phyloP scores from a whole-genome alignment of 192 early-diverging fungal species.

The Coemansia sp. region DNA sequence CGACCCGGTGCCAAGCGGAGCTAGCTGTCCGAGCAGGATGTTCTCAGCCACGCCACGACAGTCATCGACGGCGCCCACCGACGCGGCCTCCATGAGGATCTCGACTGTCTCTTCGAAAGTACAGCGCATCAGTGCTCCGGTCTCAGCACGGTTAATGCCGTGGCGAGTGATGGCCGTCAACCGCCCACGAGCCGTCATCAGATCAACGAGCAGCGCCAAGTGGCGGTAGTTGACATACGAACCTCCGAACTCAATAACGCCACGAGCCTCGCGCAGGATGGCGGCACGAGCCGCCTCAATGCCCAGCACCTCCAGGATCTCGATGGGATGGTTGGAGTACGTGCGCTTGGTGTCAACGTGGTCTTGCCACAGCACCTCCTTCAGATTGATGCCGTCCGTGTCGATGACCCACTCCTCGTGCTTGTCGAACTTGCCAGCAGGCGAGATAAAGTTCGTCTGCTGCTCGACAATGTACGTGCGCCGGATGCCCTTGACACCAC shows the following conservation, averaged over 20 bases:
- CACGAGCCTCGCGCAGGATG: slow-evolving; percentile 83
- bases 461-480: slow-evolving; percentile 68
- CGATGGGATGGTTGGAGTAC: slow-evolving; percentile 89
- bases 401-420: slow-evolving; percentile 80
- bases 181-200: slow-evolving; percentile 91
- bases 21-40: slow-evolving; percentile 96
- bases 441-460: slow-evolving; percentile 43
- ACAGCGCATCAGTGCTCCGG: slow-evolving; percentile 89
- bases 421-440: slow-evolving; percentile 64
- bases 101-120: slow-evolving; percentile 99
- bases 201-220: slow-evolving; percentile 90
- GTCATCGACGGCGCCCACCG: slow-evolving; percentile 87
- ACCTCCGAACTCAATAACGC: slow-evolving; percentile 93
- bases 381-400: slow-evolving; percentile 91
- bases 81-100: slow-evolving; percentile 94
- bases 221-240: slow-evolving; percentile 99
- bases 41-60: slow-evolving; percentile 97
- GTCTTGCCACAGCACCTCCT: slow-evolving; percentile 79
- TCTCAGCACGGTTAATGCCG: slow-evolving; percentile 95
- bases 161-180: slow-evolving; percentile 98
- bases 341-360: slow-evolving; percentile 81
- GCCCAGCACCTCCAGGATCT: slow-evolving; percentile 90
- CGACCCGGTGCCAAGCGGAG: slow-evolving; percentile 91
- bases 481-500: slow-evolving; percentile 83
- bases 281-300: slow-evolving; percentile 96